Evolutionary conservation across 2,329 filamentous ascomycete species (phyloP).

Genomic region (Epichloe amarillans): DNA sequence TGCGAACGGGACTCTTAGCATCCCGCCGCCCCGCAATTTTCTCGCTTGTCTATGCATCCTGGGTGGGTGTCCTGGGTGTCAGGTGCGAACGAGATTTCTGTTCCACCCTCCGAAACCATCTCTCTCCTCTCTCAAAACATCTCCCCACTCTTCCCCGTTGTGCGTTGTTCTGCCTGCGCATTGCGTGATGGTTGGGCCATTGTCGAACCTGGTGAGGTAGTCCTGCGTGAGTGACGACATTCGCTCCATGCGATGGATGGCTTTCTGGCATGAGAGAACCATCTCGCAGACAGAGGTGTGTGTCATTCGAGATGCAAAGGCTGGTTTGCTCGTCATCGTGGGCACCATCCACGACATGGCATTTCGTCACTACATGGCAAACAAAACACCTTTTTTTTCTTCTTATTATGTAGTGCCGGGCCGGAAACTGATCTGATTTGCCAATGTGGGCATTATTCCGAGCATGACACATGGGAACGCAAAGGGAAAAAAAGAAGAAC

Average conservation of each 20-base stretch:
- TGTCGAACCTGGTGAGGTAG: not conserved
- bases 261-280: not conserved
- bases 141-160: not conserved
- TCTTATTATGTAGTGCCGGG: not conserved
- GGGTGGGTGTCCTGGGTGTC: not conserved
- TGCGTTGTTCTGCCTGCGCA: not conserved
- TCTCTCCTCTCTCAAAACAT: not conserved
- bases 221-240: not conserved
- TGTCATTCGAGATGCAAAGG: constrained; percentile 1
- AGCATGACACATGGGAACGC: not conserved
- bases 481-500: not conserved
- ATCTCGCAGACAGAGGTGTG: not conserved
- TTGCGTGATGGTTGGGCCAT: not conserved
- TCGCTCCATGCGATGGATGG: not conserved
- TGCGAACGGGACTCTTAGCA: not conserved
- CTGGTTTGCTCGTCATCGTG: not conserved
- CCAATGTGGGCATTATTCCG: not conserved
- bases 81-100: not conserved
- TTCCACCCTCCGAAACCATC: not conserved
- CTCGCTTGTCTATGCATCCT: not conserved
- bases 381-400: not conserved
- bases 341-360: not conserved
- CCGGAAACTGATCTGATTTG: not conserved
- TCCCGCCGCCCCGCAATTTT: not conserved
- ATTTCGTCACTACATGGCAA: not conserved